Base-by-base conservation (phyloP, 208 protist species). In the Leishmania braziliensis region DNA sequence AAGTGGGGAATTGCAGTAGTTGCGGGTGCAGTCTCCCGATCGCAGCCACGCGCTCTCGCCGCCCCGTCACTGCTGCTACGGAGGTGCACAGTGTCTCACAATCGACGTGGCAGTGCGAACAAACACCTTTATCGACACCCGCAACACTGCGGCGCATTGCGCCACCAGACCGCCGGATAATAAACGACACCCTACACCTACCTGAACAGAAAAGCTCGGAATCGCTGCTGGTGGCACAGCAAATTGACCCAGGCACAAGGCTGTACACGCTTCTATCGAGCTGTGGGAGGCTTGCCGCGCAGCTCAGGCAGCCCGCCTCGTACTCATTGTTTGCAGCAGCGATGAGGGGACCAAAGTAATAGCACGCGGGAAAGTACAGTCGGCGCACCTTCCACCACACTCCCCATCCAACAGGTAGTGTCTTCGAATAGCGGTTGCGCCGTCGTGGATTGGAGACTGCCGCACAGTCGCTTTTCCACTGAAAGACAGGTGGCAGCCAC, bases 181-280 rank as follows among this genome's bases (percentile, higher is more conserved):
- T 95, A 81, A 93, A 97, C 0, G 68, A 33, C 53, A 86, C 71
- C 43, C 93, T 85, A 79, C 93, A 97, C 56, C 78, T 70, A 20
- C 93, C 93, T 70, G 84, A 78, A 77, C 93, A 97, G 74, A 97
- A 97, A 70, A 95, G 88, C 5, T 82, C 82, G 5, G 82, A 81
- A 81, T 97, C 93, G 62, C 80, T 62, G 48, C 90, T 84, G 20
- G 86, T 82, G 48, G 14, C 50, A 33, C 50, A 39, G 26, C 91
- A 83, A 66, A 95, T 75, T 6, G 48, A 56, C 26, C 91, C 93
- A 9, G 91, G 90, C 8, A 54, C 74, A 5, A 91, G 53, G 6
- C 16, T 62, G 6, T 43, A 23, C 26, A 43, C 46, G 10, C 66
- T 51, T 63, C 12, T 39, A 23, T 65, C 39, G 56, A 82, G 72